phyloP scores from a whole-genome alignment of 1,284 basidiomycete species.

The Irpex sp. region DNA sequence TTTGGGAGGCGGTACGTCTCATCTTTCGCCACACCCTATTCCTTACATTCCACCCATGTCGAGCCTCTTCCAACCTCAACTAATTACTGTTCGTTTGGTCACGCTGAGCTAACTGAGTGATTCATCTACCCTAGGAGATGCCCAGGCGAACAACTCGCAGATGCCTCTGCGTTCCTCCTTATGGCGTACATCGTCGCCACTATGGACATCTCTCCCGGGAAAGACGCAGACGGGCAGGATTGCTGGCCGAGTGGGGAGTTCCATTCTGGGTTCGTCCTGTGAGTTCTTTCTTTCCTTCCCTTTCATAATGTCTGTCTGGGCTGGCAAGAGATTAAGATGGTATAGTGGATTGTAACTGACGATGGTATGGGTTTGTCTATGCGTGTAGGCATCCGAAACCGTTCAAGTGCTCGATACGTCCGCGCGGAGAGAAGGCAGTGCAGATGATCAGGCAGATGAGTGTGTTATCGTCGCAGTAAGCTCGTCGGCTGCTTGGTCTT shows the following conservation, averaged over 20 bases:
- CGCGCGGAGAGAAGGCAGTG: constrained; percentile 7
- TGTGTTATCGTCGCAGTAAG: neutral
- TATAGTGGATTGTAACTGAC: neutral
- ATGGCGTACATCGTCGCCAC: constrained; percentile 18
- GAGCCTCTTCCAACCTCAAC: neutral
- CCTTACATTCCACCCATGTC: neutral
- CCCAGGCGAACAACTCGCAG: constrained; percentile 24
- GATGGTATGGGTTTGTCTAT: neutral
- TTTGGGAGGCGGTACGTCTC: constrained; percentile 32
- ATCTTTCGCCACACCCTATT: constrained; percentile 2
- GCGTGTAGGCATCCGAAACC: constrained; percentile 10
- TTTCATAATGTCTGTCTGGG: neutral
- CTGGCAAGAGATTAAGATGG: neutral
- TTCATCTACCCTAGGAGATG: constrained; percentile 13
- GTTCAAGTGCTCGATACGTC: constrained; percentile 10
- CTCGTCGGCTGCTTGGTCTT: too few relatives aligned
- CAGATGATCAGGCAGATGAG: constrained; percentile 9
- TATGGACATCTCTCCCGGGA: constrained; percentile 17
- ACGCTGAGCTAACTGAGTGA: neutral
- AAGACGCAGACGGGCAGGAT: constrained; percentile 15
- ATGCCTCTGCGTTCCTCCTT: constrained; percentile 20
- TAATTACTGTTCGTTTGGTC: neutral
- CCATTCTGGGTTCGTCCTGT: constrained; percentile 20
- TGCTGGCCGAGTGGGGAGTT: constrained; percentile 19
- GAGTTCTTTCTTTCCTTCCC: constrained; percentile 3